phyloP scores from a whole-genome alignment of 306 rosid genomes.

The Biancaea sappan region DNA sequence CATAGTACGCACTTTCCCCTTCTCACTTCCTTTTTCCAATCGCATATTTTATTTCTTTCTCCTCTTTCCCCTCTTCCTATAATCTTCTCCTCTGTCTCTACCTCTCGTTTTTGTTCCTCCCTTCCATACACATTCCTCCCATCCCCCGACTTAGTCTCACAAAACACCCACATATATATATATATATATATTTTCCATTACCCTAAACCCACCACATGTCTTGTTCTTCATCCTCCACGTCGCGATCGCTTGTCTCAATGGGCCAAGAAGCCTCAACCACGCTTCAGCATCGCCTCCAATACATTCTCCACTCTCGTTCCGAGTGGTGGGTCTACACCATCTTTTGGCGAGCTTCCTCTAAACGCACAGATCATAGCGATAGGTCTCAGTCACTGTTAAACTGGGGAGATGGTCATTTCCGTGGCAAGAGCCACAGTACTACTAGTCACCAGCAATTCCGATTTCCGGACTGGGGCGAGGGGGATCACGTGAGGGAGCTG shows the following conservation, averaged over 20 bases:
- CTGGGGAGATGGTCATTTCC: constrained; percentile 50
- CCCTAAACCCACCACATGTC: too few relatives aligned
- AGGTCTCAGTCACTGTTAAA: constrained; percentile 15
- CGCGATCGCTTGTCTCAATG: not conserved
- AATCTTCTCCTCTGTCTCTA: too few relatives aligned
- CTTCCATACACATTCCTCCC: too few relatives aligned
- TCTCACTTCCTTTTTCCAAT: too few relatives aligned
- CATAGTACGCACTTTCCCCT: too few relatives aligned
- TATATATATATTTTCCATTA: too few relatives aligned
- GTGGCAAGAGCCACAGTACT: constrained; percentile 22
- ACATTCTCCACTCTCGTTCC: constrained; percentile 42
- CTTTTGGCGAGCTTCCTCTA: constrained; percentile 53
- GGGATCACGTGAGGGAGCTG: constrained; percentile 15
- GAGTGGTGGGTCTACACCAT: constrained; percentile 63
- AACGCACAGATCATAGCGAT: not conserved
- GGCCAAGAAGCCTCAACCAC: constrained; percentile 14
- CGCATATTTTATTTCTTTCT: too few relatives aligned
- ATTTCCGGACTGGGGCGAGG: not conserved
- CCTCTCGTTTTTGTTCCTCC: too few relatives aligned
- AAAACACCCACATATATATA: too few relatives aligned
- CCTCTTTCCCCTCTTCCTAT: too few relatives aligned
- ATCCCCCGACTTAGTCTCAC: too few relatives aligned
- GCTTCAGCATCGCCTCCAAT: constrained; percentile 47
- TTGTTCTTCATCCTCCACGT: constrained; percentile 25
- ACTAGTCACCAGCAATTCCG: not conserved